Percentiles rank a stretch among this genome's conserved stretches.
These are phyloP conservation scores for Oenanthe javanica DNA, from an alignment of 140 eudicot species.

Conservation along the genomic window DNA sequence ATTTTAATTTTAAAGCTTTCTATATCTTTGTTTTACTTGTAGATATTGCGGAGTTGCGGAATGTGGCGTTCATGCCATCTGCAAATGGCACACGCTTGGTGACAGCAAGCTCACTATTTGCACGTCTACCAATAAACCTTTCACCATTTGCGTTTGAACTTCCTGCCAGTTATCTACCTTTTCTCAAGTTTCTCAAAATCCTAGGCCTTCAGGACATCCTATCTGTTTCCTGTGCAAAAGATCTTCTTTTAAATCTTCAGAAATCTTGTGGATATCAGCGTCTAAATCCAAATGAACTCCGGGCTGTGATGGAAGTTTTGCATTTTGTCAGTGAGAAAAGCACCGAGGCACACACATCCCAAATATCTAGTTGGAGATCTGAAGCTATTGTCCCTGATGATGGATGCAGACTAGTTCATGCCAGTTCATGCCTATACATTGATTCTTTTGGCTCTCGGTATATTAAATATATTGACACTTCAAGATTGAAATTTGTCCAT, in stretches of 20 bases:
- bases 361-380: slow-evolving; percentile 42
- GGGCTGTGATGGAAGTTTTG: slow-evolving; percentile 80
- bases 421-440: slow-evolving; percentile 66
- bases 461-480: slow-evolving; percentile 70
- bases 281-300: slow-evolving; percentile 90
- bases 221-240: slow-evolving; percentile 68
- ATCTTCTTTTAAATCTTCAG: slow-evolving; percentile 75
- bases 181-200: slow-evolving; percentile 73
- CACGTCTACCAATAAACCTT: slow-evolving; percentile 73
- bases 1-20: not conserved
- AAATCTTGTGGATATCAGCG: slow-evolving; percentile 94
- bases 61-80: slow-evolving; percentile 94
- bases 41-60: slow-evolving; percentile 68
- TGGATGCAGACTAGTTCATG: slow-evolving; percentile 96
- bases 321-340: slow-evolving; percentile 57
- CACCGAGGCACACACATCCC: slow-evolving; percentile 32
- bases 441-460: slow-evolving; percentile 82
- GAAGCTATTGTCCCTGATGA: slow-evolving; percentile 93
- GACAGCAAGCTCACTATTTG: slow-evolving; percentile 73
- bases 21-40: slow-evolving; percentile 13
- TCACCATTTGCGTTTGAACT: slow-evolving; percentile 99
- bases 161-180: slow-evolving; percentile 84
- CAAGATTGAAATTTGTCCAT: slow-evolving; percentile 78
- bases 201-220: slow-evolving; percentile 77
- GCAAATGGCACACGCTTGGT: slow-evolving; percentile 98